Percentiles rank a stretch among this genome's conserved stretches.
phyloP scores from a whole-genome alignment of 306 rosid genomes.

The Lupinus albus region DNA sequence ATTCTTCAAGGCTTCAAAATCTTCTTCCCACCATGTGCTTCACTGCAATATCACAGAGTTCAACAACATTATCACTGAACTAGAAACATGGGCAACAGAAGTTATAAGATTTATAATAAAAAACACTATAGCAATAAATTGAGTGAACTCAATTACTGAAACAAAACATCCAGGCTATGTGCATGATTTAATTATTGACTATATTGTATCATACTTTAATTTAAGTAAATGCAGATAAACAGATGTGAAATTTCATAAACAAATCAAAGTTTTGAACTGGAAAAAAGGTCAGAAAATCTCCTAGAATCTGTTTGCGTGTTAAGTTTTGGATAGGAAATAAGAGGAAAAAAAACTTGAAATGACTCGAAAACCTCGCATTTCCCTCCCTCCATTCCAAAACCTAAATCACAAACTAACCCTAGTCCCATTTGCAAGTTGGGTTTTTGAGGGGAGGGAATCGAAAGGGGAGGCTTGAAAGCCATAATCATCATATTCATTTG shows the following conservation, averaged over 20 bases:
- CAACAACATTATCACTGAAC: conserved; percentile 26
- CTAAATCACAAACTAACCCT: too few species aligned
- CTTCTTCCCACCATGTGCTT: conserved; percentile 98
- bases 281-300: conserved; percentile 36
- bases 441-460: too few species aligned
- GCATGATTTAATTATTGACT: background rate
- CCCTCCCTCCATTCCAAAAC: too few species aligned
- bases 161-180: conserved; percentile 4
- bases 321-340: too few species aligned
- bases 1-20: conserved; percentile 29
- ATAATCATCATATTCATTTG: too few species aligned
- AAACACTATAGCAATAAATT: background rate
- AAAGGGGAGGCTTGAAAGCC: too few species aligned
- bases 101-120: conserved; percentile 23
- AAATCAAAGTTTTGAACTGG: conserved; percentile 28
- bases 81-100: conserved; percentile 19
- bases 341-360: too few species aligned
- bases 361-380: too few species aligned
- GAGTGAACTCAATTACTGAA: conserved; percentile 3
- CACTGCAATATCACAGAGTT: conserved; percentile 52
- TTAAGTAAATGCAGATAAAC: background rate
- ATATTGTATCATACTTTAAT: too few species aligned
- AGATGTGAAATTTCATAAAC: conserved; percentile 14
- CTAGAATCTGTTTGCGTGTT: too few species aligned
- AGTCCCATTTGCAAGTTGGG: too few species aligned